Evolutionary conservation across 371 early-diverging fungal genomes (phyloP).

Genomic region (Batrachochytrium dendrobatidis): DNA sequence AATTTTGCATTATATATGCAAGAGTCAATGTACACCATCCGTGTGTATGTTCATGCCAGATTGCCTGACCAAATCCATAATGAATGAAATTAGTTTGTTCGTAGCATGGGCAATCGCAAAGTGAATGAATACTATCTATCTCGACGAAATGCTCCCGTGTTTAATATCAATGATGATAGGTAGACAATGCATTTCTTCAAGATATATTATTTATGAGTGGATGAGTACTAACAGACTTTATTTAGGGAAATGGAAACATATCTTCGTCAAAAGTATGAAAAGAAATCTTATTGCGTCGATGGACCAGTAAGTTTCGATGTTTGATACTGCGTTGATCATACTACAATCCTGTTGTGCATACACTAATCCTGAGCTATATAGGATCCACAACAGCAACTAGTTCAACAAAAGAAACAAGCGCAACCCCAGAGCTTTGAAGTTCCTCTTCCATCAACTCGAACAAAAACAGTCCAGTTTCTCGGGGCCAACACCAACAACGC

Average conservation of each 20-base stretch:
- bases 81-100: not conserved
- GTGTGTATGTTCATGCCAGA: no score
- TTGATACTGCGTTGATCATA: not conserved
- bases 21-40: no score
- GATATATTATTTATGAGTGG: not conserved
- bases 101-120: slow-evolving; percentile 21
- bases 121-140: slow-evolving; percentile 28
- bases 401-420: no score
- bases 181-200: not conserved
- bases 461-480: no score
- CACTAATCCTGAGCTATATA: not conserved
- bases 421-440: no score
- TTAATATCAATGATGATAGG: not conserved
- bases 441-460: no score
- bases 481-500: no score
- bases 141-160: slow-evolving; percentile 10
- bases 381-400: slow-evolving; percentile 6
- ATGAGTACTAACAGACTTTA: not conserved
- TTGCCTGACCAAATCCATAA: not conserved
- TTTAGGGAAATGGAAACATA: slow-evolving; percentile 74
- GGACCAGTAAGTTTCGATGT: not conserved
- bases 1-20: no score
- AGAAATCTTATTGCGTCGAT: slow-evolving; percentile 26
- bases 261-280: slow-evolving; percentile 90
- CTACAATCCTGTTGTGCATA: not conserved